Percentiles rank a stretch among this genome's conserved stretches.
phyloP scores from a whole-genome alignment of 495 filamentous ascomycete species.

The Tuber magnatum region DNA sequence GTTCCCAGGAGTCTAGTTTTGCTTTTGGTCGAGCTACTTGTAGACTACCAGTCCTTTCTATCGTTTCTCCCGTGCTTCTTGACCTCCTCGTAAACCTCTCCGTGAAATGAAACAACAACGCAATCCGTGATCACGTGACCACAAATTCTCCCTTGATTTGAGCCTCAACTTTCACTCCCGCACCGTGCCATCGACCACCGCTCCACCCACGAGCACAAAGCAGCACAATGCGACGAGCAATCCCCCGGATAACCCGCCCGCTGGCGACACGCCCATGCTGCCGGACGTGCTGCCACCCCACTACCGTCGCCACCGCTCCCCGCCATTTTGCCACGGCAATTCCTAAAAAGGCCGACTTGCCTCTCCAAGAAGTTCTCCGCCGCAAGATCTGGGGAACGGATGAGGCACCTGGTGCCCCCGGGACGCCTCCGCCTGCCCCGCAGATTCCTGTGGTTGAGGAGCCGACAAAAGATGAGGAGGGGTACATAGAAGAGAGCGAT shows the following conservation, averaged over 20 bases:
- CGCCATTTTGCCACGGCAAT: conserved; percentile 7
- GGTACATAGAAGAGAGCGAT: conserved; percentile 30
- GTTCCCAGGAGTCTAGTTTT: not conserved
- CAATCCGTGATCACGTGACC: not conserved
- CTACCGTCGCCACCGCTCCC: not conserved
- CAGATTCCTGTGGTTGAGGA: not conserved
- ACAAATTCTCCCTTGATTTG: not conserved
- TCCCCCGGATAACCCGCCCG: conserved; percentile 2
- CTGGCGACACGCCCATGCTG: not conserved
- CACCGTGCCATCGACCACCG: not conserved
- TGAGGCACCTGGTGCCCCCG: not conserved
- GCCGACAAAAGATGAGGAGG: not conserved
- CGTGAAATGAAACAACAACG: not conserved
- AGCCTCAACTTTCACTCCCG: not conserved
- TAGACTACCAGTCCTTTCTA: not conserved
- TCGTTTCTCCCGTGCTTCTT: not conserved
- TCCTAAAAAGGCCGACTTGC: conserved; percentile 1
- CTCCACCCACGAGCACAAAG: not conserved
- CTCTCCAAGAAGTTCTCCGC: conserved; percentile 20
- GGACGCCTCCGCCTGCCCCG: not conserved
- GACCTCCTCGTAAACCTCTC: not conserved
- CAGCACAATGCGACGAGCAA: conserved; percentile 23
- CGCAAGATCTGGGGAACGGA: conserved; percentile 31
- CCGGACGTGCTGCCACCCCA: not conserved
- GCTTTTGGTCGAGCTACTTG: not conserved